Evolutionary conservation across 1,284 basidiomycete species (phyloP).

Genomic region (Malassezia obtusa): DNA sequence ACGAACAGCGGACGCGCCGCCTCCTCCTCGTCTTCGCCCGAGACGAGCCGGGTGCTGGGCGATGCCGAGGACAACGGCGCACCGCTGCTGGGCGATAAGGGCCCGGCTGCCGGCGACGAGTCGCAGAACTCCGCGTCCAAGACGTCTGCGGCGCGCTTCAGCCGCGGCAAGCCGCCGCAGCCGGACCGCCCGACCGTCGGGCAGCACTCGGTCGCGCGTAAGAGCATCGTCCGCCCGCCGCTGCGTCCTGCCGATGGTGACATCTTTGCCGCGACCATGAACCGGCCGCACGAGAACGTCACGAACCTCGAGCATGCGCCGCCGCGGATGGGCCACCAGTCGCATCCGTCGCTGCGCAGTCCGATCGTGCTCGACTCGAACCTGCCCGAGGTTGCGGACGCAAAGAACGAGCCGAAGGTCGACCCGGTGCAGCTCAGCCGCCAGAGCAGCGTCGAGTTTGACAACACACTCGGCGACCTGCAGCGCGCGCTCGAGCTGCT

Average conservation of each 20-base stretch:
- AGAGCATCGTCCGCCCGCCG: not conserved
- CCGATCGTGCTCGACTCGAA: conserved; percentile 9
- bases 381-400: conserved; percentile 1
- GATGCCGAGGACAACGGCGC: not conserved
- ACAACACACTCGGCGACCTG: conserved; percentile 17
- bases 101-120: not conserved
- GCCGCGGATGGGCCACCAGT: not conserved
- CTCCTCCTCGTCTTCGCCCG: not conserved
- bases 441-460: conserved; percentile 12
- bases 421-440: conserved; percentile 6
- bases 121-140: not conserved
- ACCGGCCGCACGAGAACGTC: not conserved
- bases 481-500: conserved; percentile 17
- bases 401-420: not conserved
- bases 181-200: not conserved
- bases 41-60: not conserved
- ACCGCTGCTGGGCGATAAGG: too few species aligned
- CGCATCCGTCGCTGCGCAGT: conserved; percentile 6
- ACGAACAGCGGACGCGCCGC: not conserved
- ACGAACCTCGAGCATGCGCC: not conserved
- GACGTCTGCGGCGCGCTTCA: not conserved
- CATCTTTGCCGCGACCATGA: not conserved
- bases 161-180: not conserved
- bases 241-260: not conserved
- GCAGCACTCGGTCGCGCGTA: conserved; percentile 1